These are phyloP conservation scores for Fusarium concolor DNA, from an alignment of 2,329 filamentous ascomycete genomes.

Conservation along the genomic window DNA sequence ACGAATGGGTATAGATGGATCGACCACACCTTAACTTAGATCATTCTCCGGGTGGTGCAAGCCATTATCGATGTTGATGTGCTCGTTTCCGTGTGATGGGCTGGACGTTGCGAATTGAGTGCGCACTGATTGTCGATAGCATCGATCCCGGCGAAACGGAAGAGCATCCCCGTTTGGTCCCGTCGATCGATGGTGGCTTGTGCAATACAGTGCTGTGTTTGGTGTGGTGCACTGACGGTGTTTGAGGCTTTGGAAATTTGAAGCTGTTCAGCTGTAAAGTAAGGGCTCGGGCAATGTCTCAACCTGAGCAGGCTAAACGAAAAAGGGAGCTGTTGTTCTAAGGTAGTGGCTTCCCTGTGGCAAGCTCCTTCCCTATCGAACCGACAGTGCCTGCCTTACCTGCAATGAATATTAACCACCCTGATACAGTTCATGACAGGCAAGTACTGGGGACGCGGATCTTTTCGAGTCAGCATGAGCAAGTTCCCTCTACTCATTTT, in stretches of 20 bases:
- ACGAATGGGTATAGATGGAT: background rate
- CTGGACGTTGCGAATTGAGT: background rate
- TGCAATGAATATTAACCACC: background rate
- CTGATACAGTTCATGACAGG: background rate
- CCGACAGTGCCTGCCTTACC: too few species aligned
- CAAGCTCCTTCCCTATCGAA: too few species aligned
- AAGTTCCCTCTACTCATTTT: background rate
- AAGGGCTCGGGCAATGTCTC: background rate
- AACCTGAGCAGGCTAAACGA: background rate
- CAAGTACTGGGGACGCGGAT: background rate
- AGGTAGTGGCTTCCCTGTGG: background rate
- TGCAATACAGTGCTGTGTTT: background rate
- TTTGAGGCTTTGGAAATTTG: background rate
- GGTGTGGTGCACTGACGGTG: background rate
- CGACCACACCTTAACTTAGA: background rate
- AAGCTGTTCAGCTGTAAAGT: background rate
- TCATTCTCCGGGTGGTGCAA: background rate
- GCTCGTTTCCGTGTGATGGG: background rate
- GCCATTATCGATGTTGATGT: background rate
- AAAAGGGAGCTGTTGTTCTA: background rate
- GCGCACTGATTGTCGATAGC: background rate
- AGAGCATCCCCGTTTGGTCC: background rate
- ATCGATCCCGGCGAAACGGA: background rate
- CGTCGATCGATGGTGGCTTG: conserved; percentile 6
- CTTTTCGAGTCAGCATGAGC: background rate